A percentile compares a stretch with the other conserved stretches of the same genome.
These are phyloP conservation scores for Tetrahymena thermophila DNA, from an alignment of 73 alveolate genomes.

Conservation along the genomic window DNA sequence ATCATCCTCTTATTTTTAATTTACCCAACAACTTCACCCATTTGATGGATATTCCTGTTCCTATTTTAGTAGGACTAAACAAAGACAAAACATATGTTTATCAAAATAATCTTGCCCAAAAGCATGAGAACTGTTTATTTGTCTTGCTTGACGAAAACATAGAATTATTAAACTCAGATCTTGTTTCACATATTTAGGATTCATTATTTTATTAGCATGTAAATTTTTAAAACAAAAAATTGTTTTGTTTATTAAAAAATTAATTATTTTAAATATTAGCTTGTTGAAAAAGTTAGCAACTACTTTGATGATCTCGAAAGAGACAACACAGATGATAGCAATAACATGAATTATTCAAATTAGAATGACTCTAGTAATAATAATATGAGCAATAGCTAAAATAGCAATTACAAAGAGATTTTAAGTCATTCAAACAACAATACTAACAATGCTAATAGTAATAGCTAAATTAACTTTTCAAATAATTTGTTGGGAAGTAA, in stretches of 20 bases:
- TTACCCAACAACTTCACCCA: neutral
- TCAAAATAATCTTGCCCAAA: neutral
- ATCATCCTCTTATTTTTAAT: neutral
- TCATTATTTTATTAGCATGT: neutral
- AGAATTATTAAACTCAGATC: neutral
- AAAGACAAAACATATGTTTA: neutral
- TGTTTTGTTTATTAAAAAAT: neutral
- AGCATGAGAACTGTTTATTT: neutral
- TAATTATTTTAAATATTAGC: neutral
- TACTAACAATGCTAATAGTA: neutral
- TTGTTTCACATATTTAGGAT: neutral
- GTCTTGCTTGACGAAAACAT: neutral
- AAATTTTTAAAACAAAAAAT: neutral
- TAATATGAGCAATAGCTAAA: neutral
- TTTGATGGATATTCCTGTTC: neutral
- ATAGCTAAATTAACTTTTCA: neutral
- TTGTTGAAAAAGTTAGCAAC: neutral
- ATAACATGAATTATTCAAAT: neutral
- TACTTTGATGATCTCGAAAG: neutral
- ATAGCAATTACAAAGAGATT: neutral
- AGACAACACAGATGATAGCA: neutral
- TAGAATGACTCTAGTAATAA: neutral
- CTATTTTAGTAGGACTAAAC: neutral
- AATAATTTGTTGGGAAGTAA: neutral
- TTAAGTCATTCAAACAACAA: neutral